These are phyloP conservation scores for Berkeleyomyces basicola DNA, from an alignment of 2,329 filamentous ascomycete species.

Conservation along the genomic window DNA sequence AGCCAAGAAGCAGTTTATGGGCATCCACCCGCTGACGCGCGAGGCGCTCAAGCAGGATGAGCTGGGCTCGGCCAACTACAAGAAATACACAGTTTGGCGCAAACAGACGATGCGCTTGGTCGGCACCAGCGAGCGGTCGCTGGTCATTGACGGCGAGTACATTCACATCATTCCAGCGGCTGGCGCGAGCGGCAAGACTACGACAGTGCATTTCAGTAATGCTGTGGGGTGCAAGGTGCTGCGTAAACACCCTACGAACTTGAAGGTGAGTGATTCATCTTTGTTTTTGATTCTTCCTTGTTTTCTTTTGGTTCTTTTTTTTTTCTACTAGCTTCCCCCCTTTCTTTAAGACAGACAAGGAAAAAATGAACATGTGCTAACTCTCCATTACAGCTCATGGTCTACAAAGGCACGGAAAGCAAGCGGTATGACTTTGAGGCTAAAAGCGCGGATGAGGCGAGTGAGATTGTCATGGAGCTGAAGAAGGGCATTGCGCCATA, in stretches of 20 bases:
- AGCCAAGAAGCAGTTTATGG: conserved; percentile 26
- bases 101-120: conserved; percentile 73
- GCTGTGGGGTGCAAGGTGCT: conserved; percentile 71
- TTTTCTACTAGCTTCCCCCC: neutral
- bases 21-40: conserved; percentile 50
- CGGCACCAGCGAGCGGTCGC: conserved; percentile 54
- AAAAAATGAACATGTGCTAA: neutral
- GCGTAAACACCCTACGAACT: conserved; percentile 62
- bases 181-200: conserved; percentile 49
- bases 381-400: conserved; percentile 34
- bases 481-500: conserved; percentile 60
- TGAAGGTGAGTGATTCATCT: conserved; percentile 38
- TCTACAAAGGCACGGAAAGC: conserved; percentile 59
- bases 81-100: conserved; percentile 64
- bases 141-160: conserved; percentile 73
- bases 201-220: conserved; percentile 66
- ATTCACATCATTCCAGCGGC: conserved; percentile 66
- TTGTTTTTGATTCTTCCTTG: neutral
- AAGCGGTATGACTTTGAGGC: conserved; percentile 79
- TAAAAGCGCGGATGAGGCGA: conserved; percentile 51
- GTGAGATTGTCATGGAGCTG: conserved; percentile 64
- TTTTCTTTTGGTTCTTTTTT: conserved; percentile 1
- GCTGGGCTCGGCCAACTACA: conserved; percentile 43
- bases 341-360: neutral
- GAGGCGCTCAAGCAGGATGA: conserved; percentile 44